Base-by-base conservation (phyloP, 2,329 filamentous ascomycete species). In the Beauveria sp. region DNA sequence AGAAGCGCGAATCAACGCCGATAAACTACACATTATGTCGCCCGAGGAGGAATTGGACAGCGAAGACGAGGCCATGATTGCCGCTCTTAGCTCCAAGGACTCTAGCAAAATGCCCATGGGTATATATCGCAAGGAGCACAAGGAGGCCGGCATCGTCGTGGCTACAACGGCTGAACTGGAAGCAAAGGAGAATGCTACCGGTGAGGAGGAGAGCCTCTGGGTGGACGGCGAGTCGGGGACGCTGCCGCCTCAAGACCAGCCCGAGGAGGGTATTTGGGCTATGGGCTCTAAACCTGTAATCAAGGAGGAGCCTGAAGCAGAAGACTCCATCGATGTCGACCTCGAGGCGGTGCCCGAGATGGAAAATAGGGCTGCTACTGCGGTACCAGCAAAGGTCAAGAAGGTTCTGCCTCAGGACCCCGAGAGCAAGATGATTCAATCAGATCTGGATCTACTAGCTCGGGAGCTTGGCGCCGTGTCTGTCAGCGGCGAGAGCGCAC, bases 131-230 rank as follows among this genome's bases (percentile, higher is more conserved):
- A 75, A 76, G 63, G 79, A 83, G 65, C 80, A 83, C 66, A 79
- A 82, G 68, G 79, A 84, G 18, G 74, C 78, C 26, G 79, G 78
- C n/a, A 71, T 82, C 34, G 75, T 80, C 58, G 79, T 85, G 53
- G 79, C 81, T 12, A 84, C 81, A 0, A 79, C 80, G n/a, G 81
- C 81, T 43, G 82, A 86, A 65, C 74, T 85, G 14, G 80, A 84
- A 65, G 81, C 81, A 0, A 78, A 80, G 57, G 80, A 84, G 62
- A 77, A 78, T 2, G 76, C 72, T 1, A 67, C 74, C 0, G 76
- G 73, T 49, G 75, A 78, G 47, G 77, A 79, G 60, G 77, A 79
- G 40, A 77, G 77, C 45, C 73, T 81, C 6, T 81, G 77, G 69
- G 74, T 81, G 8, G 74, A 78, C 28, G 73, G 69, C 1, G 72